Percentiles rank a stretch among this genome's conserved stretches.
phyloP scores from a whole-genome alignment of 2,329 filamentous ascomycete species.

The Alternaria postmessia region DNA sequence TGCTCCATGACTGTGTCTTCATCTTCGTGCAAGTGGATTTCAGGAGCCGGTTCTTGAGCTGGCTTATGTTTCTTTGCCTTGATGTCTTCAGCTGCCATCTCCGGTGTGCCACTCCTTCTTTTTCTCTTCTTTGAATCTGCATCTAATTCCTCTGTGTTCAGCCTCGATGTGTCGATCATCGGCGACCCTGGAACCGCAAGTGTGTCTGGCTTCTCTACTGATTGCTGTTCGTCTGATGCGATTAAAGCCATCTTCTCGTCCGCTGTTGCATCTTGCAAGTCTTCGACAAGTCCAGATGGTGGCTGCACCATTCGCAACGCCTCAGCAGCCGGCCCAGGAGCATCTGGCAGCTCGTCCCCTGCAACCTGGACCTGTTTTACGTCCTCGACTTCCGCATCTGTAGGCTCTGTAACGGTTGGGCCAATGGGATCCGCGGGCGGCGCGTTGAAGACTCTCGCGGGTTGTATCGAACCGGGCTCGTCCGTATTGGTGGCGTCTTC shows the following conservation, averaged over 20 bases:
- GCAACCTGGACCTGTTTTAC: slow-evolving; percentile 10
- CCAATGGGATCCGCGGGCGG: slow-evolving; percentile 29
- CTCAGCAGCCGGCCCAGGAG: slow-evolving; percentile 35
- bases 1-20: slow-evolving; percentile 45
- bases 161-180: slow-evolving; percentile 42
- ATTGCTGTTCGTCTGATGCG: slow-evolving; percentile 36
- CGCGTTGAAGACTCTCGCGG: slow-evolving; percentile 21
- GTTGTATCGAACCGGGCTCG: slow-evolving; percentile 28
- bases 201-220: slow-evolving; percentile 43
- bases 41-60: slow-evolving; percentile 43
- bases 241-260: slow-evolving; percentile 31
- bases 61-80: slow-evolving; percentile 55
- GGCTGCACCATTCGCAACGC: slow-evolving; percentile 24
- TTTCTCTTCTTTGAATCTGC: slow-evolving; percentile 54
- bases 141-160: slow-evolving; percentile 49
- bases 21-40: slow-evolving; percentile 42
- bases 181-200: slow-evolving; percentile 36
- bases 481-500: slow-evolving; percentile 28
- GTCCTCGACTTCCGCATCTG: slow-evolving; percentile 20
- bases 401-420: slow-evolving; percentile 27
- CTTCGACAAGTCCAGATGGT: slow-evolving; percentile 6
- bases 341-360: slow-evolving; percentile 26
- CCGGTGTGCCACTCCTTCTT: slow-evolving; percentile 51
- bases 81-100: slow-evolving; percentile 45
- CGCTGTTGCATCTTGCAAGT: slow-evolving; percentile 7